Conservation (phyloP, 768 basidiomycete species). For the Russula sp. region DNA sequence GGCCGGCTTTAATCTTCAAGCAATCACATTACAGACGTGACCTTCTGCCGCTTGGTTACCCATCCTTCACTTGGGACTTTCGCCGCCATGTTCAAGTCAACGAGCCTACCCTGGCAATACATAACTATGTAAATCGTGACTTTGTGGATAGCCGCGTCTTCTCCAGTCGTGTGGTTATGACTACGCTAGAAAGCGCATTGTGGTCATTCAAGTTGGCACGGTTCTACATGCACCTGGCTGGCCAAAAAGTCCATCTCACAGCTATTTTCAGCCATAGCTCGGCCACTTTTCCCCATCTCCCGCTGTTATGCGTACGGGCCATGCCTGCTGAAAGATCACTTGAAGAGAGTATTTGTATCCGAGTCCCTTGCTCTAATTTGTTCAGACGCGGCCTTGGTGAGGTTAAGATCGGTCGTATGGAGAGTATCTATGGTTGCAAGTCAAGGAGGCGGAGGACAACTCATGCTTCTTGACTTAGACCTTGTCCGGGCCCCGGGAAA, state of each 20-base stretch:
- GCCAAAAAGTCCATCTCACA: conserved; percentile 11
- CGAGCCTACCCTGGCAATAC: no score
- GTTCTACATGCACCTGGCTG: conserved; percentile 23
- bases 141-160: no score
- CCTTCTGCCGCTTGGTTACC: no score
- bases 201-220: conserved; percentile 28
- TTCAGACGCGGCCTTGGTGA: conserved; percentile 44
- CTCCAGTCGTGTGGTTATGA: no score
- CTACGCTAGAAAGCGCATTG: conserved; percentile 10
- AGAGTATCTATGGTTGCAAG: conserved; percentile 35
- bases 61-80: no score
- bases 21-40: no score
- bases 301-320: conserved; percentile 24
- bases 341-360: conserved; percentile 10
- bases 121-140: no score
- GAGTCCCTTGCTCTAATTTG: conserved; percentile 41
- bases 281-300: conserved; percentile 21
- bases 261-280: conserved; percentile 21
- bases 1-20: no score
- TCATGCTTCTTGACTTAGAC: conserved; percentile 41
- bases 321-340: conserved; percentile 22
- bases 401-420: conserved; percentile 32
- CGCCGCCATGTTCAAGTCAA: no score
- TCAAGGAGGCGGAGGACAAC: conserved; percentile 1
- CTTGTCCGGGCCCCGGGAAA: conserved; percentile 58